phyloP scores from a whole-genome alignment of 1,284 basidiomycete species.

The Uromyces viciae-fabae region DNA sequence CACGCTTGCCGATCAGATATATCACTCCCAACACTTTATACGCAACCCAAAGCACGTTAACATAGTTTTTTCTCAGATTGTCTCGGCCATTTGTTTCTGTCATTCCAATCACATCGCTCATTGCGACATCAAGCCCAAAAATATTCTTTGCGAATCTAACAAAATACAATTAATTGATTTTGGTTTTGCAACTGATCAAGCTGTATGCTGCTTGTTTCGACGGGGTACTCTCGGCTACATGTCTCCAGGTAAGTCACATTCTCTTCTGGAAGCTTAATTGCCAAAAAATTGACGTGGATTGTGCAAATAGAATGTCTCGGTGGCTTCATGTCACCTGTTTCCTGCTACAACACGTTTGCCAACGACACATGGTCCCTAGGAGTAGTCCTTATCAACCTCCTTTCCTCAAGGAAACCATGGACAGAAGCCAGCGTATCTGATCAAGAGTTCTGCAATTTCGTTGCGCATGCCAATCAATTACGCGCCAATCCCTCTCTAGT shows the following conservation, averaged over 20 bases:
- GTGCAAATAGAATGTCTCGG: slow-evolving; percentile 83
- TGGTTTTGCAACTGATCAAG: slow-evolving; percentile 88
- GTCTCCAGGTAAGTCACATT: slow-evolving; percentile 70
- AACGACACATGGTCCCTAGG: slow-evolving; percentile 92
- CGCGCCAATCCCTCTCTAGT: too few relatives aligned
- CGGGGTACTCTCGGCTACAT: slow-evolving; percentile 95
- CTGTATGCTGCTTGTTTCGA: slow-evolving; percentile 81
- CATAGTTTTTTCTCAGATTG: slow-evolving; percentile 81
- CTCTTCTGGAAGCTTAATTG: not conserved
- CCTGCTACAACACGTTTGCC: slow-evolving; percentile 67
- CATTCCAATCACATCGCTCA: slow-evolving; percentile 75
- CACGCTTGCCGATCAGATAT: slow-evolving; percentile 61
- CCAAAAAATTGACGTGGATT: not conserved
- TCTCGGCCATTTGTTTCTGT: slow-evolving; percentile 85
- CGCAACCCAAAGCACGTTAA: slow-evolving; percentile 75
- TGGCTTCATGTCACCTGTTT: slow-evolving; percentile 63
- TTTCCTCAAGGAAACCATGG: slow-evolving; percentile 84
- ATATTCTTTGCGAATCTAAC: slow-evolving; percentile 76
- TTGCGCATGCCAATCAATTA: too few relatives aligned
- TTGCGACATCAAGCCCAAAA: slow-evolving; percentile 96
- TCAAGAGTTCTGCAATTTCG: slow-evolving; percentile 62
- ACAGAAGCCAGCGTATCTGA: slow-evolving; percentile 68
- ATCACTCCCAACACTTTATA: slow-evolving; percentile 62
- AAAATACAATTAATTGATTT: slow-evolving; percentile 90
- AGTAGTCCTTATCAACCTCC: slow-evolving; percentile 83